These are phyloP conservation scores for Dictyostelium discoideum DNA, from an alignment of 78 protist genomes.

Conservation along the genomic window dicty_2.7 NC_007090.3:4895501-4896000, in stretches of 20 bases:
- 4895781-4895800: not conserved
- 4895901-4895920: not conserved
- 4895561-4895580: not conserved
- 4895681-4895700: slow-evolving; percentile 38
- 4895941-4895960: not conserved
- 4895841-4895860: not conserved
- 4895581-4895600: slow-evolving; percentile 33
- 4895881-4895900: not conserved
- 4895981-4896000: slow-evolving; percentile 76
- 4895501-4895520: slow-evolving; percentile 47
- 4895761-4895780: slow-evolving; percentile 12
- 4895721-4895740: slow-evolving; percentile 64
- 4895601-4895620: slow-evolving; percentile 39
- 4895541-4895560: slow-evolving; percentile 35
- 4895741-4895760: slow-evolving; percentile 49
- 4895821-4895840: not conserved
- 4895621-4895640: slow-evolving; percentile 15
- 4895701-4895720: slow-evolving; percentile 7
- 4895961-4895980: slow-evolving; percentile 30
- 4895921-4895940: not conserved
- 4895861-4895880: not conserved
- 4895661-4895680: slow-evolving; percentile 53
- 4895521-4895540: slow-evolving; percentile 1
- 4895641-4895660: not conserved
- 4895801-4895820: not conserved